phyloP scores from a whole-genome alignment of 441 rosid species.

The Theobroma grandiflorum region DNA sequence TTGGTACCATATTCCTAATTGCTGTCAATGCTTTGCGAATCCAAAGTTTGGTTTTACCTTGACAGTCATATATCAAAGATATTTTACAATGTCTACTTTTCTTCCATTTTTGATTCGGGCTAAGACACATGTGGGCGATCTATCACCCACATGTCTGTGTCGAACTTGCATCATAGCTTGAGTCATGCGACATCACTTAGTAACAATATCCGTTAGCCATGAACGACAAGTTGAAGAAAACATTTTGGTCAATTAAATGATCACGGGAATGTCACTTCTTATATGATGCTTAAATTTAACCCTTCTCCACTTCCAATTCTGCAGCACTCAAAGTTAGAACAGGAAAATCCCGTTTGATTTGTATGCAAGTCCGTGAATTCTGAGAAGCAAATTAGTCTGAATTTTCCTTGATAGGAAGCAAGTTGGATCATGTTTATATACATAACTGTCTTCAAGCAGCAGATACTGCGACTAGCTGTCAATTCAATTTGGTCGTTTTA shows the following conservation, averaged over 20 bases:
- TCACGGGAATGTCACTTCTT: slow-evolving; percentile 7
- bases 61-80: not conserved
- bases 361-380: slow-evolving; percentile 15
- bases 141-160: not conserved
- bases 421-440: not conserved
- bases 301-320: not conserved
- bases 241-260: not conserved
- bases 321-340: not conserved
- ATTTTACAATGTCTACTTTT: not conserved
- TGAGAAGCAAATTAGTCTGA: not conserved
- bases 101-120: not conserved
- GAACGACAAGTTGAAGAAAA: not conserved
- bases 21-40: too few relatives aligned
- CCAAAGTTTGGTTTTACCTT: not conserved
- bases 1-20: too few relatives aligned
- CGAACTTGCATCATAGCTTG: slow-evolving; percentile 1
- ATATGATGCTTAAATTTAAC: not conserved
- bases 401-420: not conserved
- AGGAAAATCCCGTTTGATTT: not conserved
- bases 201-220: not conserved
- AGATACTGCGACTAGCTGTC: not conserved
- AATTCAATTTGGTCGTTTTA: not conserved
- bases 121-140: not conserved
- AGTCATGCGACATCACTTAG: not conserved
- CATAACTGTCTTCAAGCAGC: not conserved